These are phyloP conservation scores for Lanmaoa pseudosensibilis DNA, from an alignment of 768 basidiomycete genomes.

Conservation along the genomic window DNA sequence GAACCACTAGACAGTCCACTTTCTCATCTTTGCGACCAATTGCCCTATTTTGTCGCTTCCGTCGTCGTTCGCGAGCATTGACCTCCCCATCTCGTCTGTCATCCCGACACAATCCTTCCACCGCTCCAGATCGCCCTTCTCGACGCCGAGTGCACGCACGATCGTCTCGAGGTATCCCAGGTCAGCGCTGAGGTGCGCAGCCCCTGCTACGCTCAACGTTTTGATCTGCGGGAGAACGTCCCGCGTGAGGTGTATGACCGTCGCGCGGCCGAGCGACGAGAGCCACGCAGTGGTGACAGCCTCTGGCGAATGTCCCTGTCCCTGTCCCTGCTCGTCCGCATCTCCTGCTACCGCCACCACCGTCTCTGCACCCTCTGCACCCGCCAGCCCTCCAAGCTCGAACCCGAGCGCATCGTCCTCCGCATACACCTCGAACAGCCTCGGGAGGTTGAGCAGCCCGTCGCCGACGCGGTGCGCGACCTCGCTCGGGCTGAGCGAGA, in stretches of 20 bases:
- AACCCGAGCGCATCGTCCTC: constrained; percentile 89
- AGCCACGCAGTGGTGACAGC: constrained; percentile 90
- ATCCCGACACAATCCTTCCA: constrained; percentile 76
- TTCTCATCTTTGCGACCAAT: constrained; percentile 34
- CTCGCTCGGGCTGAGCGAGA: constrained; percentile 90
- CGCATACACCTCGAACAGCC: constrained; percentile 92
- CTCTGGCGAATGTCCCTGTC: constrained; percentile 58
- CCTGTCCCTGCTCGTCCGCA: constrained; percentile 19
- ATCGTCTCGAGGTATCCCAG: constrained; percentile 90
- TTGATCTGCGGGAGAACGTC: constrained; percentile 72
- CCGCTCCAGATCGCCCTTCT: constrained; percentile 71
- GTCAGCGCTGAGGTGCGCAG: constrained; percentile 84
- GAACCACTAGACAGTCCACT: constrained; percentile 20
- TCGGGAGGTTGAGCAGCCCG: constrained; percentile 89
- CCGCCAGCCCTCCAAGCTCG: constrained; percentile 80
- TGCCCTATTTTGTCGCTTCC: constrained; percentile 19
- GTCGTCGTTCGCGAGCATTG: constrained; percentile 17
- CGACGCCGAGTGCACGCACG: constrained; percentile 86
- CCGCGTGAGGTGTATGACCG: constrained; percentile 70
- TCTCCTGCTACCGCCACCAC: constrained; percentile 8
- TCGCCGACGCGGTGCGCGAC: constrained; percentile 88
- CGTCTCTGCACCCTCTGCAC: constrained; percentile 49
- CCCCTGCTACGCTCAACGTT: constrained; percentile 61
- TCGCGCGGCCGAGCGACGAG: constrained; percentile 79
- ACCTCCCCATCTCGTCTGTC: constrained; percentile 47